A percentile compares a stretch with the other conserved stretches of the same genome.
Evolutionary conservation across 257 asterid genomes (phyloP).

Genomic region (Paraleonurus japonicus): DNA sequence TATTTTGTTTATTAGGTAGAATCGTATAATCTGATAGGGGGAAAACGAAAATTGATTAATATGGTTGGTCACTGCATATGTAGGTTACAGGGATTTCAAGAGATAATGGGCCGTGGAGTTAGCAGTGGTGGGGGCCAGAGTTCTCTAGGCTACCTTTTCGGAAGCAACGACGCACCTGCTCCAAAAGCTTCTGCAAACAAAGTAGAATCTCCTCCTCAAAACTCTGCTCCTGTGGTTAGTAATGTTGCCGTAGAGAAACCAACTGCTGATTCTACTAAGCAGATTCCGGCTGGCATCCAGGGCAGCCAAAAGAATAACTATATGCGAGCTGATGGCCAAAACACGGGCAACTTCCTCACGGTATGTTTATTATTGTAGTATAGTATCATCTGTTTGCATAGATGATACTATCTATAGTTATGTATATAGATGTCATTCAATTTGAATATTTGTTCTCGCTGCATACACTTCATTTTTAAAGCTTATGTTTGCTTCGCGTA

Average conservation of each 20-base stretch:
- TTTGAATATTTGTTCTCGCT: background rate
- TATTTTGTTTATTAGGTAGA: background rate
- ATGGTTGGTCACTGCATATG: background rate
- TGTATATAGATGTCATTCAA: background rate
- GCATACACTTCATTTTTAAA: background rate
- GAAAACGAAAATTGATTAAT: background rate
- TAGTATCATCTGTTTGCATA: slow-evolving; percentile 37
- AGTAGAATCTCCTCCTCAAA: slow-evolving; percentile 24
- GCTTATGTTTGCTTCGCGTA: background rate
- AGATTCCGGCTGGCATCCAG: slow-evolving; percentile 1
- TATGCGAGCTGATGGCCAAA: slow-evolving; percentile 74
- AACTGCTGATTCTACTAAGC: background rate
- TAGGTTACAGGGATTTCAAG: slow-evolving; percentile 1
- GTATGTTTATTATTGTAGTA: slow-evolving; percentile 6
- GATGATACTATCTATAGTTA: background rate
- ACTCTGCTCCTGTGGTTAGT: background rate
- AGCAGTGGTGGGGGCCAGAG: slow-evolving; percentile 93
- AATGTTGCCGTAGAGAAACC: background rate
- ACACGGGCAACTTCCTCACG: slow-evolving; percentile 71
- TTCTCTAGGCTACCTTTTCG: slow-evolving; percentile 83
- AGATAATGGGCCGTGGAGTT: slow-evolving; percentile 79
- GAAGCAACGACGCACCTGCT: slow-evolving; percentile 58
- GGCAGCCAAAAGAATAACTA: slow-evolving; percentile 63
- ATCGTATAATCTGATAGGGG: slow-evolving; percentile 8
- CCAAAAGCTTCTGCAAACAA: slow-evolving; percentile 47